Percentiles rank a stretch among this genome's conserved stretches.
Evolutionary conservation across 371 early-diverging fungal genomes (phyloP).

Genomic region (Apophysomyces sp.): DNA sequence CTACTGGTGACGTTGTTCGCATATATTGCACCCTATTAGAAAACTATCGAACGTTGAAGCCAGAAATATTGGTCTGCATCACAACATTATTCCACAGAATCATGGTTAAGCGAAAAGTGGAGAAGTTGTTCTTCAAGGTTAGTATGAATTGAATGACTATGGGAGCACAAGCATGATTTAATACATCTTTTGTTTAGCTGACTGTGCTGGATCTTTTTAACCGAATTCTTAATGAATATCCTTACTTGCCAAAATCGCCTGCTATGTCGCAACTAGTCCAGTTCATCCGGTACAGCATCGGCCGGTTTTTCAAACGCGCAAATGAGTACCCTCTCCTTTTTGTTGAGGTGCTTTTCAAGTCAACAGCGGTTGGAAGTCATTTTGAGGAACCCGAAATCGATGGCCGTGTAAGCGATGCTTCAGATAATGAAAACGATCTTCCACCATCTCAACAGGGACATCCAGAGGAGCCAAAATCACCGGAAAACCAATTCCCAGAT

Average conservation of each 20-base stretch:
- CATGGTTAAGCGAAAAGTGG: slow-evolving; percentile 59
- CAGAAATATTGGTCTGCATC: slow-evolving; percentile 49
- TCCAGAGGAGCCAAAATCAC: neutral
- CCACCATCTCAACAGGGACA: neutral
- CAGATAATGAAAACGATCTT: neutral
- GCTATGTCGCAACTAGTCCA: slow-evolving; percentile 46
- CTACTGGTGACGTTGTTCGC: slow-evolving; percentile 44
- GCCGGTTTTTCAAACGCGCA: slow-evolving; percentile 56
- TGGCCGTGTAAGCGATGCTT: neutral
- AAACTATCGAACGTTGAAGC: slow-evolving; percentile 42
- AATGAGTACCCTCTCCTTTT: slow-evolving; percentile 57
- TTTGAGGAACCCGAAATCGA: neutral
- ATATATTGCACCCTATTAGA: slow-evolving; percentile 59
- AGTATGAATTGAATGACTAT: neutral
- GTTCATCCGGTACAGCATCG: slow-evolving; percentile 52
- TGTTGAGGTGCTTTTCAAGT: slow-evolving; percentile 49
- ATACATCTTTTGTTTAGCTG: slow-evolving; percentile 33
- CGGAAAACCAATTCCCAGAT: neutral
- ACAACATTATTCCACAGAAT: slow-evolving; percentile 68
- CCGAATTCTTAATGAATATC: slow-evolving; percentile 42
- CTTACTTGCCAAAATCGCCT: slow-evolving; percentile 21
- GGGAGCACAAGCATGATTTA: neutral
- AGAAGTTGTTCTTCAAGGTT: slow-evolving; percentile 61
- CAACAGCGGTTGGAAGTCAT: neutral
- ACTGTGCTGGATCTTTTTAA: slow-evolving; percentile 66